Conservation (phyloP, 2,329 filamentous ascomycete species). For the Clonostachys sp. region DNA sequence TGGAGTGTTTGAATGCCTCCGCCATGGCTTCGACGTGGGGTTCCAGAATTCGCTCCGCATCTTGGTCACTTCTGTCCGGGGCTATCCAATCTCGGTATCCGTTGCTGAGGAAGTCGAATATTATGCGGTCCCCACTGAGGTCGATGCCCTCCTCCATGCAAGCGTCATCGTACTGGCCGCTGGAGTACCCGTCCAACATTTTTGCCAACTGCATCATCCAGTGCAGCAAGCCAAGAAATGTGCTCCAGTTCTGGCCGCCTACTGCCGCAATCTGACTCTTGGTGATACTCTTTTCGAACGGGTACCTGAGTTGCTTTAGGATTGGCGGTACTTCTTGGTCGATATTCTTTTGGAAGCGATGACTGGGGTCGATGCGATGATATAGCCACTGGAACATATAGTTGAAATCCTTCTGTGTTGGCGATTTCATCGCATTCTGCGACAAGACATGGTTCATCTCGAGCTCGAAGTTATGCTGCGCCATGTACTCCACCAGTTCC, state of each 20-base stretch:
- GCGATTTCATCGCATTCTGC: slow-evolving; percentile 85
- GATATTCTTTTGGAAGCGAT: slow-evolving; percentile 90
- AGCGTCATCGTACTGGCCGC: slow-evolving; percentile 81
- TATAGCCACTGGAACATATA: slow-evolving; percentile 98
- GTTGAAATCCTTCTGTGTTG: slow-evolving; percentile 97
- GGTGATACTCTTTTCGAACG: slow-evolving; percentile 91
- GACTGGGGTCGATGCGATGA: slow-evolving; percentile 88
- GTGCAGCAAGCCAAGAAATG: slow-evolving; percentile 87
- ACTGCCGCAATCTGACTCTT: slow-evolving; percentile 95
- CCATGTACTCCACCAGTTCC: slow-evolving; percentile 87
- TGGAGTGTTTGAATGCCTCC: slow-evolving; percentile 76
- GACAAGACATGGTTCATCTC: slow-evolving; percentile 95
- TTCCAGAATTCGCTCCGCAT: slow-evolving; percentile 70
- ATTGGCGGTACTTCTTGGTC: slow-evolving; percentile 92
- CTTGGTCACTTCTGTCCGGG: slow-evolving; percentile 84
- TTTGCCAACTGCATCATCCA: slow-evolving; percentile 99
- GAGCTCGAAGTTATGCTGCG: slow-evolving; percentile 93
- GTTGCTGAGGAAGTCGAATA: slow-evolving; percentile 85
- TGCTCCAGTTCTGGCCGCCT: slow-evolving; percentile 94
- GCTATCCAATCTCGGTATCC: slow-evolving; percentile 93
- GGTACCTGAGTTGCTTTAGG: slow-evolving; percentile 89
- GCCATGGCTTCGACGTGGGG: slow-evolving; percentile 90
- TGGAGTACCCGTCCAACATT: slow-evolving; percentile 82
- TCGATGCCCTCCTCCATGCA: slow-evolving; percentile 86
- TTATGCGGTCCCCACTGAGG: slow-evolving; percentile 84